A percentile compares a stretch with the other conserved stretches of the same genome.
phyloP scores from a whole-genome alignment of 2,329 filamentous ascomycete genomes.

The Capronia americana region DNA sequence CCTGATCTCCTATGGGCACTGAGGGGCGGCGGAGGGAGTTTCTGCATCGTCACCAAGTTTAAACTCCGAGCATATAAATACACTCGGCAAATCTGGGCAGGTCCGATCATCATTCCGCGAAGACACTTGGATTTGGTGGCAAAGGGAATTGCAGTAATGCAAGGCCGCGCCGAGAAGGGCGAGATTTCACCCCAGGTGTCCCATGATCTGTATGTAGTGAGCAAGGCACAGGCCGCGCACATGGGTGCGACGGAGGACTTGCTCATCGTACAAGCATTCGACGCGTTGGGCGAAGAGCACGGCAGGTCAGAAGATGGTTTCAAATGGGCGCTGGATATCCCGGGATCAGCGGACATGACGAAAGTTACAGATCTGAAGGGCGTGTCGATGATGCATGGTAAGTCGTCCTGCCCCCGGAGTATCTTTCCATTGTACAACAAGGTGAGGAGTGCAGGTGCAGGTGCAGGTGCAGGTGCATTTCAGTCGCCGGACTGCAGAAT shows the following conservation, averaged over 20 bases:
- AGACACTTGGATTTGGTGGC: conserved; percentile 19
- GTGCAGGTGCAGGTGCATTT: too few species aligned
- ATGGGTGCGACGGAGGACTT: conserved; percentile 24
- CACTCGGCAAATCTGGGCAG: conserved; percentile 25
- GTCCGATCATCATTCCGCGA: conserved; percentile 28
- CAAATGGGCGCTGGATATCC: conserved; percentile 29
- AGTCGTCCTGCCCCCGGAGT: not conserved
- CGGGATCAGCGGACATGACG: conserved; percentile 26
- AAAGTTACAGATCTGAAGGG: conserved; percentile 19
- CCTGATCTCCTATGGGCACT: conserved; percentile 52
- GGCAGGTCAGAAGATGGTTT: conserved; percentile 23
- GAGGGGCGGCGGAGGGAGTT: conserved; percentile 47
- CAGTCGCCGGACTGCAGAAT: too few species aligned
- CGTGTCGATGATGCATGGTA: conserved; percentile 17
- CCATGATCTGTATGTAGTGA: conserved; percentile 27
- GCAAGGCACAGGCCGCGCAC: conserved; percentile 17
- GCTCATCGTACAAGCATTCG: conserved; percentile 28
- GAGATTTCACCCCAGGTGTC: conserved; percentile 12
- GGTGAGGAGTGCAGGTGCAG: too few species aligned
- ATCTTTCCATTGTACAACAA: too few species aligned
- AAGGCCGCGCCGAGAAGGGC: conserved; percentile 2
- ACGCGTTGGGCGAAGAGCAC: conserved; percentile 21
- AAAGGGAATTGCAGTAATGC: conserved; percentile 22
- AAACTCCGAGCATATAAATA: conserved; percentile 27
- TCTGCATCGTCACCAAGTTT: conserved; percentile 30